Base-by-base conservation (phyloP, 2,329 filamentous ascomycete genomes). In the Lasiodiplodia hormozganensis region DNA sequence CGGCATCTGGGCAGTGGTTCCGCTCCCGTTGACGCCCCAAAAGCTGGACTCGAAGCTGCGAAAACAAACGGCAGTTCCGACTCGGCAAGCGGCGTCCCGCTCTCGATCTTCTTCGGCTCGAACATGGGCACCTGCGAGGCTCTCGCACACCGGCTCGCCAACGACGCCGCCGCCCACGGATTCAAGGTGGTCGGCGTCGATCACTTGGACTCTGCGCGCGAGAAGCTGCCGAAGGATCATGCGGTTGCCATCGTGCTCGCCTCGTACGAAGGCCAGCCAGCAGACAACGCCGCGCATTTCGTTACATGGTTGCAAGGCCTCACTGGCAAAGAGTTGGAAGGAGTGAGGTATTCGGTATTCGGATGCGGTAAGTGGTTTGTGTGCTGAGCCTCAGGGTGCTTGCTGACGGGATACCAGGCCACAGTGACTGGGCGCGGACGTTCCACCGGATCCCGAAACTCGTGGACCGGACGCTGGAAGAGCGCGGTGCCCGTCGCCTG, bases 281-380 rank as follows among this genome's bases (percentile, higher is more conserved):
- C 81, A 1, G 81, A 82, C 57, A 83, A 83, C 58, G 80, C 81
- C 0, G 76, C 75, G 2, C 76, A 81, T 53, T 83, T 82, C 54
- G 75, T 81, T 14, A 74, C 76, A 23, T 83, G 81, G 81, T 67
- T 82, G 0, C 71, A 74, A 14, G 71, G 70, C 1, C 69, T 76
- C 11, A 74, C 76, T 31, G 74, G 57, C 0, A 70, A 71, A 0
- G 74, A 76, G 53, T 54, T 80, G 10, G 70, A 76, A 5, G 75
- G 76, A 5, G 77, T 79, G 1, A 74, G 76, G 0, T 83, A 80
- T 65, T 72, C 79, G 2, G 76, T 83, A 1, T 82, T 82, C 64
- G 81, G 81, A 5, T 80, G 77, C 49, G 81, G 81, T 54, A 54
- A 28, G 51, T 53, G 16, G 23, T 4, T 28, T 12, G 6, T 3